phyloP scores from a whole-genome alignment of 2,329 filamentous ascomycete genomes.

The Fusarium annulatum region DNA sequence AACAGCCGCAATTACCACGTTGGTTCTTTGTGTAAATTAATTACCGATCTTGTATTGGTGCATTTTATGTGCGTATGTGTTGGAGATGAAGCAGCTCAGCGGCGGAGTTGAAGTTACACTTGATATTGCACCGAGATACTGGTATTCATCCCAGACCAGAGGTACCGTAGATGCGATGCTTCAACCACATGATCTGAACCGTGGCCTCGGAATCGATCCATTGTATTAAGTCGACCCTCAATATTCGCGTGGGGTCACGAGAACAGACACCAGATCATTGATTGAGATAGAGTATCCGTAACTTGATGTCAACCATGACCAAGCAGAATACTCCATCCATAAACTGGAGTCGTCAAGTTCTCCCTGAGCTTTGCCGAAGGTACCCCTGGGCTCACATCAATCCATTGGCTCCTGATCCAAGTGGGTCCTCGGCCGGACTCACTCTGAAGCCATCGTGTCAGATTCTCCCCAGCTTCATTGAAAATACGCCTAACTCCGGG shows the following conservation, averaged over 20 bases:
- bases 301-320: constrained; percentile 19
- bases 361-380: constrained; percentile 9
- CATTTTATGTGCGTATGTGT: not conserved
- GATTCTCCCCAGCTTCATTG: constrained; percentile 21
- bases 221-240: constrained; percentile 8
- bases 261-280: constrained; percentile 6
- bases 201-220: constrained; percentile 17
- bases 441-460: constrained; percentile 35
- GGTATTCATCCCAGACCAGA: not conserved
- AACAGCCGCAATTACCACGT: not conserved
- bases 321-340: not conserved
- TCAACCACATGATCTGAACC: constrained; percentile 12
- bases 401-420: constrained; percentile 1
- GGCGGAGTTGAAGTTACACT: not conserved
- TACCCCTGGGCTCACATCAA: constrained; percentile 10
- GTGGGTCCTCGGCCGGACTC: constrained; percentile 32
- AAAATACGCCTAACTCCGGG: constrained; percentile 21
- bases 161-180: not conserved
- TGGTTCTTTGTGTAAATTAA: not conserved
- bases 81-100: constrained; percentile 15
- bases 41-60: not conserved
- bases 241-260: constrained; percentile 20
- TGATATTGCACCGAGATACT: not conserved
- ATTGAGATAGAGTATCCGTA: constrained; percentile 15
- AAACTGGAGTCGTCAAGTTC: not conserved